phyloP scores from a whole-genome alignment of 345 rosid species.

The Ceriops decandra region DNA sequence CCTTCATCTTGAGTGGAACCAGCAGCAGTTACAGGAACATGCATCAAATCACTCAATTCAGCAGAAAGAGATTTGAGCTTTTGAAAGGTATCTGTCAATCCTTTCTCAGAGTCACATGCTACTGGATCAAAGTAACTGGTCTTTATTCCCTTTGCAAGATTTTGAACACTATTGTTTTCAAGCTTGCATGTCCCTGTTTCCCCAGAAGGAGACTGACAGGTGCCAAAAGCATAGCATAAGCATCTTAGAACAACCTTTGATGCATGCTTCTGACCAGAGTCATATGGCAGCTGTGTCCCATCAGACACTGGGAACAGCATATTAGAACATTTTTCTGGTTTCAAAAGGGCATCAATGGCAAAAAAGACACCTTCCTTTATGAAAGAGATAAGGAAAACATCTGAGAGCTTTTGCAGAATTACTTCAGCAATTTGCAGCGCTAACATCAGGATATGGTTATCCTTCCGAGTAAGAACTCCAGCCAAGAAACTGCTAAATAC shows the following conservation, averaged over 20 bases:
- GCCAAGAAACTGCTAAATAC: constrained; percentile 70
- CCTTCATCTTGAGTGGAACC: constrained; percentile 44
- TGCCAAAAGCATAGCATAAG: constrained; percentile 72
- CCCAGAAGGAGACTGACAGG: constrained; percentile 29
- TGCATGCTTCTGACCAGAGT: constrained; percentile 42
- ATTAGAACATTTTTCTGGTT: constrained; percentile 50
- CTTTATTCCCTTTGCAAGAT: constrained; percentile 64
- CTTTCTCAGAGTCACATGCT: constrained; percentile 53
- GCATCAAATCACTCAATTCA: constrained; percentile 53
- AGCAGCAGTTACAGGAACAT: constrained; percentile 25
- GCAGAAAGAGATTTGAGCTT: constrained; percentile 57
- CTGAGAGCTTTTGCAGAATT: constrained; percentile 62
- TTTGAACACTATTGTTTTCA: constrained; percentile 57
- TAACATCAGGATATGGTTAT: constrained; percentile 66
- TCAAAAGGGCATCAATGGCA: constrained; percentile 60
- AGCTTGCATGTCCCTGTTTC: constrained; percentile 54
- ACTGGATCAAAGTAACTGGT: constrained; percentile 57
- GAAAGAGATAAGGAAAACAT: constrained; percentile 59
- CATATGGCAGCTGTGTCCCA: constrained; percentile 43
- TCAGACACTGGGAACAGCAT: constrained; percentile 37
- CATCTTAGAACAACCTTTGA: constrained; percentile 56
- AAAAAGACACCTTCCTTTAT: constrained; percentile 83
- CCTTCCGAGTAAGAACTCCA: constrained; percentile 79
- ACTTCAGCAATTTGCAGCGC: constrained; percentile 68
- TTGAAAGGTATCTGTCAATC: constrained; percentile 76